Base-by-base conservation (phyloP, 2,329 filamentous ascomycete genomes). In the Fusarium illudens region DNA sequence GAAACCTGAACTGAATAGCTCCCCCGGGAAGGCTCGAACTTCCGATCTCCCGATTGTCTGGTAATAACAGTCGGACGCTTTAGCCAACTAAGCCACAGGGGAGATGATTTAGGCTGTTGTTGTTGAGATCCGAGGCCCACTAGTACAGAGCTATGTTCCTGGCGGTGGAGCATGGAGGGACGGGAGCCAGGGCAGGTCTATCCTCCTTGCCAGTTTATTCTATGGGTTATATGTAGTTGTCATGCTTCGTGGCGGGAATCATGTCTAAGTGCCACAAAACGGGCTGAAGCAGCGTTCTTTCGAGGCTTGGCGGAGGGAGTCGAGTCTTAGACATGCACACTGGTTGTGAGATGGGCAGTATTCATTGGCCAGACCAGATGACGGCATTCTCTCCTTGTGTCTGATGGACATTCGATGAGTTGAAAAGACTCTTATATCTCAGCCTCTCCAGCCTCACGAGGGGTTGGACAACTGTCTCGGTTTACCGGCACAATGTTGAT, bases 11-110 rank as follows among this genome's bases (percentile, higher is more conserved):
- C 44, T 48, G 32, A 52, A 20, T 55, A 55, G 30, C 64, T 73
- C 71, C 71, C 71, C 71, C 71, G 71, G 71, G 65, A 73, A 74
- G 71, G 71, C 64, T 73, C 72, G 71, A 73, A 73, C 71, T 73
- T 71, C 67, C 70, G 71, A 73, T 73, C 71, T 73, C 70, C 68
- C 71, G 71, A 73, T 73, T 70, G 68, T 70, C 68, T 70, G 58
- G 86, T 51, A 51, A 30, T 55, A 55, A 86, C 84, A 86, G 84
- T 86, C 84, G 82, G 80, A 86, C 84, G 84, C 84, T 84, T 84
- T 86, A 86, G 82, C 84, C 84, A 85, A 84, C 75, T 82, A 79
- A 67, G 79, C 79, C 78, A 88, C 58, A 58, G 64, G 63, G 66
- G 66, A 66, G 27, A 19, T 56, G 37, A 20, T 34, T 46, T 46